Conservation (phyloP, 1,139 yeast genomes). For the Geotrichum europaeum region DNA sequence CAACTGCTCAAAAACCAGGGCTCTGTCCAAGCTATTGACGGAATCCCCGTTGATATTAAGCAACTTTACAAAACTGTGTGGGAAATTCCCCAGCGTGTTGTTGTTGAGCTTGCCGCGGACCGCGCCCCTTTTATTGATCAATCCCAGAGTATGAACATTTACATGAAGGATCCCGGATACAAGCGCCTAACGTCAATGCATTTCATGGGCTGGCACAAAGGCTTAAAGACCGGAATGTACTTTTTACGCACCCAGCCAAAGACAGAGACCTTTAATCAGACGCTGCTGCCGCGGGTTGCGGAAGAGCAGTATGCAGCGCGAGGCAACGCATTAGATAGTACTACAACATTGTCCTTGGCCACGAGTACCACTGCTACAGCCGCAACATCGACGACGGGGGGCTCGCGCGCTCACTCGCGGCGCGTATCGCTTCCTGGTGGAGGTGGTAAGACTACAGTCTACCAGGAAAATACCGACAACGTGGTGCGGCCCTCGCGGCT, state of each 20-base stretch:
- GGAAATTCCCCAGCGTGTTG: constrained; percentile 73
- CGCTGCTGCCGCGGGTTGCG: constrained; percentile 3
- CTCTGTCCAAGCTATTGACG: constrained; percentile 62
- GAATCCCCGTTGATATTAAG: constrained; percentile 62
- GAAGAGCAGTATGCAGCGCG: not conserved
- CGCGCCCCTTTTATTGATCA: constrained; percentile 85
- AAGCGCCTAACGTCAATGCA: constrained; percentile 81
- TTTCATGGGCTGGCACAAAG: constrained; percentile 85
- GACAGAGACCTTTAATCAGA: not conserved
- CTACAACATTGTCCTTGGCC: not conserved
- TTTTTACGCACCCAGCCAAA: constrained; percentile 73
- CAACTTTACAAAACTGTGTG: constrained; percentile 79
- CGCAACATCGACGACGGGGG: not conserved
- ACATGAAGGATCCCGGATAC: constrained; percentile 37
- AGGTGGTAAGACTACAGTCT: not conserved
- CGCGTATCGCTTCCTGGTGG: not conserved
- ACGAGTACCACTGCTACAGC: not conserved
- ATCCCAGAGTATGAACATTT: constrained; percentile 78
- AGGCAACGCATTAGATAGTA: not conserved
- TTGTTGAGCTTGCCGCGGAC: constrained; percentile 85
- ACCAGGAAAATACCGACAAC: not conserved
- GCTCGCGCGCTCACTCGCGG: not conserved
- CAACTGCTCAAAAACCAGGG: constrained; percentile 66
- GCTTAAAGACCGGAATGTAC: constrained; percentile 89
- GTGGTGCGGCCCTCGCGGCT: not conserved